phyloP scores from a whole-genome alignment of 1,284 basidiomycete species.

The Apiotrichum laibachii region DNA sequence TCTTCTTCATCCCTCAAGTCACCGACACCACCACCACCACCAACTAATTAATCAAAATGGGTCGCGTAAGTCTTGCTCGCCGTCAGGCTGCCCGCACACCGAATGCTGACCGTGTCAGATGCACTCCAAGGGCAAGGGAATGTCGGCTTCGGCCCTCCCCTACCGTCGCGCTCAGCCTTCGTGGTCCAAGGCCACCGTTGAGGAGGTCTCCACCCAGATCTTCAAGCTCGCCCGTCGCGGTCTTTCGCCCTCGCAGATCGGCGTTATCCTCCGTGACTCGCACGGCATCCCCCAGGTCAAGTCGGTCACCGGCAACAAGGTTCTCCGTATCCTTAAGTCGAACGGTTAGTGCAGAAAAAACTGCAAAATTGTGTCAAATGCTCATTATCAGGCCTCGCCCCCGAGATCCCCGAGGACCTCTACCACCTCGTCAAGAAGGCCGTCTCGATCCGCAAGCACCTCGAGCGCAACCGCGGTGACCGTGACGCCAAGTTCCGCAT shows the following conservation, averaged over 20 bases:
- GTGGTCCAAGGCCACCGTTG: slow-evolving; percentile 95
- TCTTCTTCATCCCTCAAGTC: slow-evolving; percentile 11
- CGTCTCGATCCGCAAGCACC: slow-evolving; percentile 97
- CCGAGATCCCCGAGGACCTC: slow-evolving; percentile 97
- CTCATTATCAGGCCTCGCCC: slow-evolving; percentile 74
- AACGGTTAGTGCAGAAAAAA: slow-evolving; percentile 62
- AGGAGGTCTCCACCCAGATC: slow-evolving; percentile 95
- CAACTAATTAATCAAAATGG: slow-evolving; percentile 12
- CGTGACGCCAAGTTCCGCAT: slow-evolving; percentile 97
- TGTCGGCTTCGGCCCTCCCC: slow-evolving; percentile 95
- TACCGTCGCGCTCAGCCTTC: slow-evolving; percentile 92
- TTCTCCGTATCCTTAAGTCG: slow-evolving; percentile 95
- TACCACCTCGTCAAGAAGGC: slow-evolving; percentile 99
- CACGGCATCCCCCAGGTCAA: slow-evolving; percentile 95
- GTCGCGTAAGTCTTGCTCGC: slow-evolving; percentile 6
- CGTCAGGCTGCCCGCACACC: not conserved
- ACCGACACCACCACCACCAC: slow-evolving; percentile 5
- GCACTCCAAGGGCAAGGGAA: slow-evolving; percentile 65
- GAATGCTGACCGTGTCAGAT: slow-evolving; percentile 1
- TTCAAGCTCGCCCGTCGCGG: slow-evolving; percentile 97
- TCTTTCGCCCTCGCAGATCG: slow-evolving; percentile 95
- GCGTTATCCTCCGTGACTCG: slow-evolving; percentile 95
- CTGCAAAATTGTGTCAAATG: not conserved
- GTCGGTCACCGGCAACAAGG: slow-evolving; percentile 99
- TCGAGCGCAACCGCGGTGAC: slow-evolving; percentile 97